A percentile compares a stretch with the other conserved stretches of the same genome.
These are phyloP conservation scores for Suillus americanus DNA, from an alignment of 768 basidiomycete genomes.

Conservation along the genomic window DNA sequence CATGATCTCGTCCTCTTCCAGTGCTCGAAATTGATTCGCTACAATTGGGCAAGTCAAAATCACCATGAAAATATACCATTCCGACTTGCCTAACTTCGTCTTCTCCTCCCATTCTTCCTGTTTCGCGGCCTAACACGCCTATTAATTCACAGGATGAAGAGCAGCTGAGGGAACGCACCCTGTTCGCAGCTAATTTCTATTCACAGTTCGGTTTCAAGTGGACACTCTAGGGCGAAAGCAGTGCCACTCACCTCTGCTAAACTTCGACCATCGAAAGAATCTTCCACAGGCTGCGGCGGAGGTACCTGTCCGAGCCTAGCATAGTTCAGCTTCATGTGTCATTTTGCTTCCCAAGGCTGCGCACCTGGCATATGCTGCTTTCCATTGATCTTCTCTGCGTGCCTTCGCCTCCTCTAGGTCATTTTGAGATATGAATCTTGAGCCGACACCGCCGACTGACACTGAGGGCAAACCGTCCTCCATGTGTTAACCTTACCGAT, in stretches of 20 bases:
- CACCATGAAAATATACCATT: background rate
- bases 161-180: constrained; percentile 43
- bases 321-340: constrained; percentile 10
- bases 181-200: constrained; percentile 89
- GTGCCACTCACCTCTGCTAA: constrained; percentile 74
- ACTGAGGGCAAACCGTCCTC: constrained; percentile 74
- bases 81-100: constrained; percentile 60
- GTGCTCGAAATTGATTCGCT: constrained; percentile 88
- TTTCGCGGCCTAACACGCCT: constrained; percentile 64
- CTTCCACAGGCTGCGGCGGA: constrained; percentile 72
- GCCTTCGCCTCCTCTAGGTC: constrained; percentile 75
- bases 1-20: constrained; percentile 89
- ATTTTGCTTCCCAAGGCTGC: background rate
- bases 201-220: constrained; percentile 13
- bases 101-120: constrained; percentile 95
- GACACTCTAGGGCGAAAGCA: background rate
- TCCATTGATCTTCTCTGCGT: constrained; percentile 83
- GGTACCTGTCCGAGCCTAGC: constrained; percentile 81
- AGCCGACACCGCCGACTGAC: constrained; percentile 70
- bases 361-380: constrained; percentile 83
- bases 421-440: constrained; percentile 78
- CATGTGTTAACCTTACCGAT: constrained; percentile 35
- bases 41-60: constrained; percentile 15
- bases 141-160: constrained; percentile 3
- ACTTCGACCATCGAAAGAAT: constrained; percentile 80